These are phyloP conservation scores for Boletus subcaerulescens DNA, from an alignment of 768 basidiomycete genomes.

Conservation along the genomic window DNA sequence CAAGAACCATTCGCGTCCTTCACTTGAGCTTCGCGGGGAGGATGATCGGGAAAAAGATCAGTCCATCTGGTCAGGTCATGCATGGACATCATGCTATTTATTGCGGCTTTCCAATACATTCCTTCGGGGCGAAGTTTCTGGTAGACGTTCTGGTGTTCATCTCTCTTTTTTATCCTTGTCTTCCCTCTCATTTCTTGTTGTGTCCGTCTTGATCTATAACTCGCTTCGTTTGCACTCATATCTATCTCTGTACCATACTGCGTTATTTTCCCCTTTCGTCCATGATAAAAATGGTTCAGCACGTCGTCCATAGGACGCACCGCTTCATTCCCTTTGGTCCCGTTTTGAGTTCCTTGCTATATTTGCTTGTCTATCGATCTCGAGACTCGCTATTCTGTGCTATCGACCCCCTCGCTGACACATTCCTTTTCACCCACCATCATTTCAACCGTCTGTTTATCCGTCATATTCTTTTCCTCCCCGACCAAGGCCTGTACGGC, in stretches of 20 bases:
- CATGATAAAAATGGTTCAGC: slow-evolving; percentile 11
- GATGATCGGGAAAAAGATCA: slow-evolving; percentile 1
- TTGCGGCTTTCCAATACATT: background rate
- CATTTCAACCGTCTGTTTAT: slow-evolving; percentile 4
- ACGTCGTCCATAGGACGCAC: slow-evolving; percentile 1
- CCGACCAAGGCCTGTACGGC: background rate
- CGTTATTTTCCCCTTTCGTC: background rate
- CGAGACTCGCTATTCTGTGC: slow-evolving; percentile 11
- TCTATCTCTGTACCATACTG: slow-evolving; percentile 10
- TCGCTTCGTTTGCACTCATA: slow-evolving; percentile 7
- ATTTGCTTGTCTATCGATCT: slow-evolving; percentile 8
- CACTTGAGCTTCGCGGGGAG: slow-evolving; percentile 7
- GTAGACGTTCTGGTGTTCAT: slow-evolving; percentile 5
- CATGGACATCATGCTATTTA: slow-evolving; percentile 3
- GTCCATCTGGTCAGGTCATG: background rate
- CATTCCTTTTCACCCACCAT: slow-evolving; percentile 7
- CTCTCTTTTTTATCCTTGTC: slow-evolving; percentile 1
- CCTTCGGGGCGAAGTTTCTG: slow-evolving; percentile 6
- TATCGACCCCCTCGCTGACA: slow-evolving; percentile 11
- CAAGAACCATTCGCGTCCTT: slow-evolving; percentile 24
- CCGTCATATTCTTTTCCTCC: slow-evolving; percentile 5
- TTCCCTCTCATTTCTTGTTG: slow-evolving; percentile 13
- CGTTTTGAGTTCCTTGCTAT: background rate
- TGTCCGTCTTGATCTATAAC: slow-evolving; percentile 9
- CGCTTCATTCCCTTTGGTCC: background rate